Evolutionary conservation across 768 basidiomycete genomes (phyloP).

Genomic region (Amanita pallidorosea): DNA sequence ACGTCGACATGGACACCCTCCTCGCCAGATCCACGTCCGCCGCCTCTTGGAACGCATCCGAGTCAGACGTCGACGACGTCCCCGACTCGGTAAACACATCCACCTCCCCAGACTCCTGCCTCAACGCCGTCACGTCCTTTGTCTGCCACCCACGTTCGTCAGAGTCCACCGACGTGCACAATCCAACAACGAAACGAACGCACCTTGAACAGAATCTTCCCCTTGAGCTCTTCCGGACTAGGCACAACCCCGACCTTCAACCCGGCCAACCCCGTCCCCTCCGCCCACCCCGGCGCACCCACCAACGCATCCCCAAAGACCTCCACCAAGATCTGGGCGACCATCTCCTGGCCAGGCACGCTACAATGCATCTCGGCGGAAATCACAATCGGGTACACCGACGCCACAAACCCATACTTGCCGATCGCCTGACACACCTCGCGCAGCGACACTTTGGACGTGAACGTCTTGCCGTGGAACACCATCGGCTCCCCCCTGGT

Average conservation of each 20-base stretch:
- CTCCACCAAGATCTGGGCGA: constrained; percentile 63
- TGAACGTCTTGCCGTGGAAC: constrained; percentile 85
- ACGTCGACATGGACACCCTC: neutral
- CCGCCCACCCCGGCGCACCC: constrained; percentile 11
- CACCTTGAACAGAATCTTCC: constrained; percentile 78
- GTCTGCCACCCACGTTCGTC: no score
- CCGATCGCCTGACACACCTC: constrained; percentile 76
- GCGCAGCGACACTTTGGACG: constrained; percentile 69
- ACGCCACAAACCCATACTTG: constrained; percentile 85
- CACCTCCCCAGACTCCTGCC: neutral
- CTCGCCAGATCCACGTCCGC: constrained; percentile 10
- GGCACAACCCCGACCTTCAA: constrained; percentile 49
- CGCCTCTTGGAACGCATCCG: constrained; percentile 13
- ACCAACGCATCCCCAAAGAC: constrained; percentile 33
- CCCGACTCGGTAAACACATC: constrained; percentile 10
- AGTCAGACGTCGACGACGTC: constrained; percentile 15
- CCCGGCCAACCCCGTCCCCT: constrained; percentile 25
- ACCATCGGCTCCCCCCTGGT: constrained; percentile 79
- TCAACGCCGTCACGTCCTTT: constrained; percentile 1
- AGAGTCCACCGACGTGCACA: no score
- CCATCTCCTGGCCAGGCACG: constrained; percentile 64
- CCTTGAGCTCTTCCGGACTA: constrained; percentile 75
- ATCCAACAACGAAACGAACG: constrained; percentile 6
- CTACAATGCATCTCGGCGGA: constrained; percentile 89
- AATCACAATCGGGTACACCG: constrained; percentile 87